Conservation (phyloP, 306 rosid genomes). For the Trifolium pratense region DNA sequence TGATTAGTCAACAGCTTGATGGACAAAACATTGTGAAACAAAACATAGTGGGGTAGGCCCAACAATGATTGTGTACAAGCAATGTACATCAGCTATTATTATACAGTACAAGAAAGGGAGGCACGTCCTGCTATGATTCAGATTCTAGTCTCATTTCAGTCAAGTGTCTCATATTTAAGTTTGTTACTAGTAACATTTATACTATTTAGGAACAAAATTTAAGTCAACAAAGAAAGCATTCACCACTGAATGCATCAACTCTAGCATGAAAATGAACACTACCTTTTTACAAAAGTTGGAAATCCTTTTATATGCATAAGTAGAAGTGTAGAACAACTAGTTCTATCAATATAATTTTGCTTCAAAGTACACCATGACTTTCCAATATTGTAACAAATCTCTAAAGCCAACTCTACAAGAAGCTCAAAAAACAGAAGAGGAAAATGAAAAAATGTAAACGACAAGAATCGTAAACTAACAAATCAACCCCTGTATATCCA, state of each 20-base stretch:
- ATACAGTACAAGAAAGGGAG: background rate
- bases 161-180: conserved; percentile 10
- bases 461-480: conserved; percentile 70
- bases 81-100: no score
- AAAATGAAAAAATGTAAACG: conserved; percentile 54
- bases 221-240: conserved; percentile 24
- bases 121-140: background rate
- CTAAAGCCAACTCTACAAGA: conserved; percentile 67
- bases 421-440: conserved; percentile 34
- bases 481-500: conserved; percentile 51
- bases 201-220: background rate
- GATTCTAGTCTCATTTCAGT: background rate
- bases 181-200: background rate
- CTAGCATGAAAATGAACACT: conserved; percentile 33
- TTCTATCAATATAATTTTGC: conserved; percentile 35
- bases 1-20: conserved; percentile 4
- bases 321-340: conserved; percentile 43
- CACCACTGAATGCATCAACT: background rate
- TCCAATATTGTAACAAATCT: conserved; percentile 56
- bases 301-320: conserved; percentile 45
- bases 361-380: conserved; percentile 50
- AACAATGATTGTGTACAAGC: background rate
- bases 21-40: background rate
- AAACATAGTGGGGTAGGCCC: background rate
- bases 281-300: conserved; percentile 43